Conservation (phyloP, 192 early-diverging fungal species). For the Rhizophagus sp. region DNA sequence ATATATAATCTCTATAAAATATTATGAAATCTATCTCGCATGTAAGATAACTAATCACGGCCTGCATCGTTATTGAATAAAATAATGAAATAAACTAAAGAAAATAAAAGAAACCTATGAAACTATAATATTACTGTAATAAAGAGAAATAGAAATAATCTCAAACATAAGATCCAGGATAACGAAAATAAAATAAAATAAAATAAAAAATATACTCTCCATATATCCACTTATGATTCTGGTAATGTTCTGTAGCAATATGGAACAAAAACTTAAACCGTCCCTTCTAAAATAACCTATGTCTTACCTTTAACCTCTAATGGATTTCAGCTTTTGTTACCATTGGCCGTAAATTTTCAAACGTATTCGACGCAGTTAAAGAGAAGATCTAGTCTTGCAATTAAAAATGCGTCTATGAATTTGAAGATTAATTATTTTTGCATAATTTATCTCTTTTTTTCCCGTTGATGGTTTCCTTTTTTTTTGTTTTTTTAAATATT, state of each 20-base stretch:
- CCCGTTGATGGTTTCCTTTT: not conserved
- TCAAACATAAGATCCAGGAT: not conserved
- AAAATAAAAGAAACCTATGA: not conserved
- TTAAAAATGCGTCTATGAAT: not conserved
- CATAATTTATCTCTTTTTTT: not conserved
- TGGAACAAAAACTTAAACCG: not conserved
- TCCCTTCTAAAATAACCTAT: not conserved
- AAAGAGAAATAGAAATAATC: not conserved
- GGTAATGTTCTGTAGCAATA: not conserved
- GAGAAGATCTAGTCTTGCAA: not conserved
- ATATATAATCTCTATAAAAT: not conserved
- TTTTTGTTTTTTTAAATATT: not conserved
- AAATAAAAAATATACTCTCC: not conserved
- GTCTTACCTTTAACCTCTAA: not conserved
- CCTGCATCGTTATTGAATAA: not conserved
- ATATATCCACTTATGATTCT: not conserved
- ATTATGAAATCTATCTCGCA: not conserved
- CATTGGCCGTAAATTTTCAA: not conserved
- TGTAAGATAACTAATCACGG: too few relatives aligned
- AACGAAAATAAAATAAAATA: not conserved
- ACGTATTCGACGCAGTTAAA: not conserved
- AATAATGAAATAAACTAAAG: not conserved
- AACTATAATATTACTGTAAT: not conserved
- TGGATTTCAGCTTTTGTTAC: not conserved
- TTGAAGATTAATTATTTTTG: not conserved